Base-by-base conservation (phyloP, 768 basidiomycete genomes). In the Pleurotus cornucopiae region DNA sequence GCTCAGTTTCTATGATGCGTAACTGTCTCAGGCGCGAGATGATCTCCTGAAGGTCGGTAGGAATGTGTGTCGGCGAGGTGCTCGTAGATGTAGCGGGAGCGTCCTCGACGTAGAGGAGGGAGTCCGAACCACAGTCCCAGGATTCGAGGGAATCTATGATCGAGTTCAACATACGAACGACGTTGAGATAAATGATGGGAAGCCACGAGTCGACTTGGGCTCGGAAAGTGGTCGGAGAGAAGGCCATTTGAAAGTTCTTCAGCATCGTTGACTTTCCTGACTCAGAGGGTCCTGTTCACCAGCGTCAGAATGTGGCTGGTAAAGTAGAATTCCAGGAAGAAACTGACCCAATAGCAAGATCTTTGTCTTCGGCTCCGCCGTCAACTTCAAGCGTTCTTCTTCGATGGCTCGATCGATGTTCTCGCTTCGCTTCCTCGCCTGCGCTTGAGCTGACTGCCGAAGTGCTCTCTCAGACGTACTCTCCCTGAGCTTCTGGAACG, bases 201-300 rank as follows among this genome's bases (percentile, higher is more conserved):
- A 83, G 76, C 86, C 86, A 88, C 41, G 79, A 70, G 46, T 76
- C 77, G 4, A 76, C 71, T 72, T 80, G 53, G 43, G 49, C 76
- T 41, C 76, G 69, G 60, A 86, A 84, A 1, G 83, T 76, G 57
- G 77, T 76, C 0, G 85, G 85, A 6, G 82, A 76, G 58, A 82
- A 84, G 45, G 78, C 73, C 26, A 86, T 72, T 62, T 86, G 82
- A 60, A 86, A 83, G 64, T 84, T 84, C 71, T 86, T 86, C 44
- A 87, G 67, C 25, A 84, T 74, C 0, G 85, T 86, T 0, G 83
- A 84, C 64, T 87, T 86, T 26, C 85, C 85, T 5, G 83, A 82
- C 69, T 86, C 84, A 30, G 84, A 81, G 66, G 85, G 85, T 47
- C 85, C 84, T 85, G 46, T 43, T 55, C 44, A 9, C 7, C 30